These are phyloP conservation scores for Ustulina deusta DNA, from an alignment of 2,329 filamentous ascomycete genomes.

Conservation along the genomic window DNA sequence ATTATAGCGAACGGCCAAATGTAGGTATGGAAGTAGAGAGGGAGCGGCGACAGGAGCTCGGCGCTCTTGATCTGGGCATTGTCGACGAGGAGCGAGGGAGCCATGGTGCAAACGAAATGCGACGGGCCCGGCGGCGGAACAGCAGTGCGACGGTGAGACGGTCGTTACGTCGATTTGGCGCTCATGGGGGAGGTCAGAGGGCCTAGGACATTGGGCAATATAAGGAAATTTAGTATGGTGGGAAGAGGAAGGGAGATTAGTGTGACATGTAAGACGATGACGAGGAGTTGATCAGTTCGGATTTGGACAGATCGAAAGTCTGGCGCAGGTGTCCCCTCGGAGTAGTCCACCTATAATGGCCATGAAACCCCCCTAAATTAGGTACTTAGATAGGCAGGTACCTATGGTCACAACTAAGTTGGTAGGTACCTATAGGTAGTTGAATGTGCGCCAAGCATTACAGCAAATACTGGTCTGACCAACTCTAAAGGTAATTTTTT, in stretches of 20 bases:
- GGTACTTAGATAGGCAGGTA: too few species aligned
- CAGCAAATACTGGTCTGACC: too few species aligned
- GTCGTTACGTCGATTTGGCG: conserved; percentile 32
- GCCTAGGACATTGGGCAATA: conserved; percentile 5
- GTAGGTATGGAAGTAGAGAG: conserved; percentile 85
- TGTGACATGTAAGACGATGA: not conserved
- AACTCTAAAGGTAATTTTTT: too few species aligned
- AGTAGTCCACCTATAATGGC: too few species aligned
- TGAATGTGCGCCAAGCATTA: too few species aligned
- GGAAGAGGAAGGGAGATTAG: not conserved
- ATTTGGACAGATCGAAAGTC: too few species aligned
- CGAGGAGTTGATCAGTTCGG: too few species aligned
- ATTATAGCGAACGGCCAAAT: conserved; percentile 91
- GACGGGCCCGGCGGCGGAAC: conserved; percentile 1
- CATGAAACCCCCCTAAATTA: too few species aligned
- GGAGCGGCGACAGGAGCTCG: conserved; percentile 87
- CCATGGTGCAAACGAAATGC: conserved; percentile 31
- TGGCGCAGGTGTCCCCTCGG: too few species aligned
- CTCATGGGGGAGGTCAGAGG: conserved; percentile 27
- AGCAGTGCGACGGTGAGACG: conserved; percentile 2
- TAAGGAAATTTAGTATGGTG: not conserved
- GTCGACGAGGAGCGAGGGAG: conserved; percentile 81
- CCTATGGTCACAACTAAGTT: too few species aligned
- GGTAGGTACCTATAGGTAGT: too few species aligned
- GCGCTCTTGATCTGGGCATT: conserved; percentile 89